Evolutionary conservation across 1,139 yeast species (phyloP), one percentile per base, ranked within the genome.

Genomic region (Kurtzmaniella quercitrusa): DNA sequence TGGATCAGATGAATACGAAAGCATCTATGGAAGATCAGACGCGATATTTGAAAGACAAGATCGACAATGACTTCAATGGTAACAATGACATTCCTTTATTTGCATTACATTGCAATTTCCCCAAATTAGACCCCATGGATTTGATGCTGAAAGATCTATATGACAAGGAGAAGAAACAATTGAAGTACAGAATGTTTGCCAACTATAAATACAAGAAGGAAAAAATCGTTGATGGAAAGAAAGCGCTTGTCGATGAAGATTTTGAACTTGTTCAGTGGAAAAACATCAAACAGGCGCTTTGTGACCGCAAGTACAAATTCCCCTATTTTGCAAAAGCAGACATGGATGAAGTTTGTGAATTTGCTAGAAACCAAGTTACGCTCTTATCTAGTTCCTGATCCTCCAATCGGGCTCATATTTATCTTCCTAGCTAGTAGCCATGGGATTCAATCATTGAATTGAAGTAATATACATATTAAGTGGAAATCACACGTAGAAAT

Each of bases 221-320:
- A 38, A 50, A 46, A 16, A 40, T 39, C 1, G 34, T 44, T 7
- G 40, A 38, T 39, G 19, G 39, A 19, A 45, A 47, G 21, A 29
- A 25, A 2, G 40, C 37, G 1, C 36, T 29, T 10, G 37, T 41
- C 17, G 44, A 49, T 14, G 47, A 50, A 11, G 70, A 68, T 46
- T 69, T 70, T 46, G 75, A 69, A 46, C 53, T 56, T 19, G 62
- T 60, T 39, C 69, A 65, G 50, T 69, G 74, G 74, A 52, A 48
- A 31, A 58, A 51, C 33, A 66, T 68, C 21, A 56, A 63, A 29
- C 49, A 50, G 8, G 55, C 58, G 2, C 45, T 69, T 9, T 69
- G 75, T 52, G 56, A 56, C 1, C 47, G 56, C 39, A 59, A 60
- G 27, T 42, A 56, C 9, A 47, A 56, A 17, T 67, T 69, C 43